Evolutionary conservation across 768 basidiomycete species (phyloP).

Genomic region (Brasilioporus rufonigricans): DNA sequence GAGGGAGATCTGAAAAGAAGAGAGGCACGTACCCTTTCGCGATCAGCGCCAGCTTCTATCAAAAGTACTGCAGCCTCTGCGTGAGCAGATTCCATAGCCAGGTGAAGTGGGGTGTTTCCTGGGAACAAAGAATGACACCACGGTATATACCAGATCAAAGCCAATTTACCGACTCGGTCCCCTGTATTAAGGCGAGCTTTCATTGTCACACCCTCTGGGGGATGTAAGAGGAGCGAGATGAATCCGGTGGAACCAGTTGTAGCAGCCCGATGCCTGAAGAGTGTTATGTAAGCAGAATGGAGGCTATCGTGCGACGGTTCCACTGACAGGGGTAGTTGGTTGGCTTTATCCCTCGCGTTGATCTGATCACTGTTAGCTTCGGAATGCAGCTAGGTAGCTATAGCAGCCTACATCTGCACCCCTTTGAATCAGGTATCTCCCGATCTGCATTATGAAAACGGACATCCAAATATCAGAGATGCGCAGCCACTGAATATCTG

Average conservation of each 20-base stretch:
- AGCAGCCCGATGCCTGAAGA: constrained; percentile 86
- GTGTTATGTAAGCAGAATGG: constrained; percentile 1
- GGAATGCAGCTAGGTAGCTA: constrained; percentile 29
- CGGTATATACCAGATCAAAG: not conserved
- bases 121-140: constrained; percentile 11
- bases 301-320: not conserved
- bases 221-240: constrained; percentile 79
- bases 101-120: constrained; percentile 96
- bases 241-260: constrained; percentile 94
- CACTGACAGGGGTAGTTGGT: constrained; percentile 82
- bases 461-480: constrained; percentile 25
- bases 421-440: constrained; percentile 76
- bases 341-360: constrained; percentile 91
- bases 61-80: constrained; percentile 87
- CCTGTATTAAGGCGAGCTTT: constrained; percentile 86
- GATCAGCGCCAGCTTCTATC: constrained; percentile 95
- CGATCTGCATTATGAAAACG: constrained; percentile 59
- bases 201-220: constrained; percentile 59
- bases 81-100: constrained; percentile 96
- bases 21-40: constrained; percentile 64
- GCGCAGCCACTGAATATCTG: constrained; percentile 24
- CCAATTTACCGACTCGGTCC: constrained; percentile 66
- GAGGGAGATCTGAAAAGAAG: not conserved
- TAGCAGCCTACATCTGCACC: constrained; percentile 82
- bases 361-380: constrained; percentile 54